Conservation (phyloP, 129 eudicot species). For the Lonicera japonica region DNA sequence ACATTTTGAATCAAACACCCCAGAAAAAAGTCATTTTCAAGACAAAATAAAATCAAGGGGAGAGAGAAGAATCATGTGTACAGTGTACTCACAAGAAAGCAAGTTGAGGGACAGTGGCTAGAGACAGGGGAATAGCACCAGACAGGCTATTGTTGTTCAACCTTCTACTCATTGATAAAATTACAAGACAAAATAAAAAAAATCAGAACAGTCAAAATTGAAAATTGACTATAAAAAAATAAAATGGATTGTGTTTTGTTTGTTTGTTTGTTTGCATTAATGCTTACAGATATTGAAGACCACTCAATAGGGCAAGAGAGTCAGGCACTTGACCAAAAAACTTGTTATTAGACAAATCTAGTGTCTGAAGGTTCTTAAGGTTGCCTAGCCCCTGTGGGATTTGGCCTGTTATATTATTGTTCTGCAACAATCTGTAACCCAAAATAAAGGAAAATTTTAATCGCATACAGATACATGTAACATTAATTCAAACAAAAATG, state of each 20-base stretch:
- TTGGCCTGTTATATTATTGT: constrained; percentile 78
- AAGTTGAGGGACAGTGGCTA: constrained; percentile 79
- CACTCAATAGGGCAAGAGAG: constrained; percentile 52
- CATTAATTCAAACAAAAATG: not conserved
- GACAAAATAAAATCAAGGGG: no score
- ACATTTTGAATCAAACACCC: constrained; percentile 14
- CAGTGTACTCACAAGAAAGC: constrained; percentile 75
- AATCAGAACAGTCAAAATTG: constrained; percentile 20
- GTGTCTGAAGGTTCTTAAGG: constrained; percentile 63
- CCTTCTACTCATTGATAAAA: constrained; percentile 79
- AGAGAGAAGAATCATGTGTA: no score
- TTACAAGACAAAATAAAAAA: constrained; percentile 36
- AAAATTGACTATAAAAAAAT: constrained; percentile 13
- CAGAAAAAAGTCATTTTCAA: constrained; percentile 6
- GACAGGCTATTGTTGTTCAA: constrained; percentile 90
- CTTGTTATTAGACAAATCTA: constrained; percentile 85
- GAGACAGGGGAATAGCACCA: constrained; percentile 78
- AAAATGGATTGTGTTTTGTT: constrained; percentile 24
- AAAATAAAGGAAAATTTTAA: no score
- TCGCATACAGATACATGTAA: not conserved
- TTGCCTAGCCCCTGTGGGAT: constrained; percentile 68
- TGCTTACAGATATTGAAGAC: constrained; percentile 77
- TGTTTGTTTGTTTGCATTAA: constrained; percentile 22
- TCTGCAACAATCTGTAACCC: constrained; percentile 62
- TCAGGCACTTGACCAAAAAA: constrained; percentile 71